Conservation (phyloP, 306 rosid species). For the Cucurbita ficifolia region DNA sequence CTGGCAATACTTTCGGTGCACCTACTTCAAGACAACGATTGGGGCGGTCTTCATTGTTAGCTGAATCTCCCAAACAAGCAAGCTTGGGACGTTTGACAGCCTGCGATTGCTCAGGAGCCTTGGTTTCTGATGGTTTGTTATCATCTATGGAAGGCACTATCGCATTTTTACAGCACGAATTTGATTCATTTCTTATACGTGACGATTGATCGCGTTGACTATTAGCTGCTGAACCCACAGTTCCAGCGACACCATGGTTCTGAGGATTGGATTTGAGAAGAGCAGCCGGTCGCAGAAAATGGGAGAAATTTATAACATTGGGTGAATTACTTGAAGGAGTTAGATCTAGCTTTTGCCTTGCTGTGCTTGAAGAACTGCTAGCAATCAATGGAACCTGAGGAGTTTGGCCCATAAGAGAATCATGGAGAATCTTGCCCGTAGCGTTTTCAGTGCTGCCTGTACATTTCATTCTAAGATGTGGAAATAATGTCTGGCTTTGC, state of each 20-base stretch:
- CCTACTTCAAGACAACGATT: constrained; percentile 29
- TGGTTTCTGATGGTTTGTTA: constrained; percentile 22
- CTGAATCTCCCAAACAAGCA: constrained; percentile 27
- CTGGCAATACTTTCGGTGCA: constrained; percentile 20
- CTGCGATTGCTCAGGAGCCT: constrained; percentile 33
- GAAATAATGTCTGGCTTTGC: constrained; percentile 40
- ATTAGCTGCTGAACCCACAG: constrained; percentile 22
- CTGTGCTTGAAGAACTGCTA: constrained; percentile 29
- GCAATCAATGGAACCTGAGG: constrained; percentile 29
- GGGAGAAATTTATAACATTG: constrained; percentile 51
- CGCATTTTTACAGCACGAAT: constrained; percentile 24
- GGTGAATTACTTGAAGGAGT: constrained; percentile 27
- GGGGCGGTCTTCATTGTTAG: constrained; percentile 27
- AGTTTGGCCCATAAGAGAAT: constrained; percentile 20
- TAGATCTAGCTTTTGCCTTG: constrained; percentile 41
- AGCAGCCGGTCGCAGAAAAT: constrained; percentile 61
- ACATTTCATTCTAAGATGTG: constrained; percentile 33
- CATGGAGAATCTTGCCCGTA: constrained; percentile 21
- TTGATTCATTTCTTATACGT: constrained; percentile 22
- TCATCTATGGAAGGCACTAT: constrained; percentile 30
- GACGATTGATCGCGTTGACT: constrained; percentile 27
- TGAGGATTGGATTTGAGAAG: constrained; percentile 39
- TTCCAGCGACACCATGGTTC: constrained; percentile 25
- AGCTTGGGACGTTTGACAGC: constrained; percentile 31
- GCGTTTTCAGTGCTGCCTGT: constrained; percentile 27